Evolutionary conservation across 2,329 filamentous ascomycete species (phyloP).

Genomic region (Aspergillus amoenus): DNA sequence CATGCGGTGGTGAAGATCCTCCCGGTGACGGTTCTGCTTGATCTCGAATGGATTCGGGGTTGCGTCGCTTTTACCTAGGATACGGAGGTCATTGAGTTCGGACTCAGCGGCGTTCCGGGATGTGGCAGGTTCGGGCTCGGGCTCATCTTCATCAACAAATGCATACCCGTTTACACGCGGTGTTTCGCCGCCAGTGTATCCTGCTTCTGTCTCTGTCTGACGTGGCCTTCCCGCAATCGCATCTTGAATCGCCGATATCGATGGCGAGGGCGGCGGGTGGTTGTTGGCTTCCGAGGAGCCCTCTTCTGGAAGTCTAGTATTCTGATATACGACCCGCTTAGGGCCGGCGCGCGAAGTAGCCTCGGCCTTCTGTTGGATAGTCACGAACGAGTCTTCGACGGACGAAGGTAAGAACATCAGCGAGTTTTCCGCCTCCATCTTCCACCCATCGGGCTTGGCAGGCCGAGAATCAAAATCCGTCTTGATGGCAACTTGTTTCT

Average conservation of each 20-base stretch:
- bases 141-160: constrained; percentile 78
- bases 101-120: constrained; percentile 8
- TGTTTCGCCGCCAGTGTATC: constrained; percentile 68
- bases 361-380: constrained; percentile 67
- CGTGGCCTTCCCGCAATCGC: constrained; percentile 75
- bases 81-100: constrained; percentile 32
- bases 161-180: constrained; percentile 90
- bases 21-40: constrained; percentile 70
- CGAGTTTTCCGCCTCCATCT: constrained; percentile 70
- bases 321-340: constrained; percentile 75
- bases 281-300: constrained; percentile 36
- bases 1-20: constrained; percentile 80
- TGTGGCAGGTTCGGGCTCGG: constrained; percentile 37
- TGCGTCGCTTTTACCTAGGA: constrained; percentile 42
- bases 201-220: constrained; percentile 58
- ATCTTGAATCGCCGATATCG: constrained; percentile 78
- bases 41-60: constrained; percentile 79
- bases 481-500: constrained; percentile 61
- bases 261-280: constrained; percentile 71
- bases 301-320: constrained; percentile 70
- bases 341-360: constrained; percentile 70
- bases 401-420: constrained; percentile 72
- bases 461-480: constrained; percentile 66
- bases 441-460: constrained; percentile 76
- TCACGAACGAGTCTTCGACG: constrained; percentile 56